Evolutionary conservation across 805 yeast species (phyloP), one percentile per base, ranked within the genome.

Genomic region (Hanseniaspora thailandica): DNA sequence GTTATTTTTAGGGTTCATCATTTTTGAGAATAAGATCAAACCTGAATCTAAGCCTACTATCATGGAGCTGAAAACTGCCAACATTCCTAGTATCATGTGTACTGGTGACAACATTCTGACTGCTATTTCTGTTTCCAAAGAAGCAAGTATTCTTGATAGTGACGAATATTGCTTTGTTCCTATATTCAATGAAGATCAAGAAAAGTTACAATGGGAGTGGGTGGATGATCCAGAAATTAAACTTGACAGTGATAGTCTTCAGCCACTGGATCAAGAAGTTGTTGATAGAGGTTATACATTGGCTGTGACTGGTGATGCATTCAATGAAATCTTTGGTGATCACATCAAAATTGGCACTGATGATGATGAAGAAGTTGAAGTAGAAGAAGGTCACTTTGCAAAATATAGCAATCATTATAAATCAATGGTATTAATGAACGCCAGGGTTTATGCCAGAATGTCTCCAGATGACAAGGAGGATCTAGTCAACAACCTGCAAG

Each of bases 391-490:
- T 2, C 39, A 54, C 5, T 54, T 58, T 20, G 23, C 52, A 9
- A 49, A 34, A n/a, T 55, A 59, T 61, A 48, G 69, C 57, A 67
- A 70, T 17, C 64, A 62, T 1, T 73, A 71, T 63, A 76, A 75
- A 39, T 77, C 77, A 46, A 72, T 70, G 25, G 74, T 93, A 64
- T 72, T 93, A 52, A 71, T 87, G 71, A 80, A 77, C 57, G 80
- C 88, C 55, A 77, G 81, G 44, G 77, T 93, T 4, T 93, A 82
- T 70, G 97, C 99, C 0, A 75, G 99, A 58, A 93, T 93, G 99
- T 89, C 97, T 0, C 99, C 99, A 0, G 98, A 94, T 67, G 99
- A 93, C 66, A 93, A 93, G 63, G 96, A 93, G 66, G 98, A 93
- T 67, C 72, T 93, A 46, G 96, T 93, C 34, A 89, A 85, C 61